Percentiles rank a stretch among this genome's conserved stretches.
Conservation (phyloP, 257 asterid species). For the Nicotiana benthamiana region DNA sequence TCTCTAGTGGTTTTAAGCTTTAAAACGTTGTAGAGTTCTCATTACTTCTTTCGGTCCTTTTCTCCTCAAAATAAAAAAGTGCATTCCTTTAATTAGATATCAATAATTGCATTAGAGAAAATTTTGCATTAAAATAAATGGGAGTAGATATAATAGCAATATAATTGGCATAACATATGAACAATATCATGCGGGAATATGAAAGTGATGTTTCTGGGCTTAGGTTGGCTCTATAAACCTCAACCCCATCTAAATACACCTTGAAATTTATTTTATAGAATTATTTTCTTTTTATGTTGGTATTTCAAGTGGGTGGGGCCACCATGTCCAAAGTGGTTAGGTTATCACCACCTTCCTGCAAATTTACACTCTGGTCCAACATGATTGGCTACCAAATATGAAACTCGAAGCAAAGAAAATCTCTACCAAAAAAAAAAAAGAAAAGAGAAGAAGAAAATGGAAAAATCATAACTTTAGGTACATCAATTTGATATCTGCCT, state of each 20-base stretch:
- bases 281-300: background rate
- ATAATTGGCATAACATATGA: background rate
- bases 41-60: background rate
- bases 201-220: background rate
- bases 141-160: background rate
- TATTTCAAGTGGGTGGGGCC: background rate
- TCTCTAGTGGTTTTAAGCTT: background rate
- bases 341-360: background rate
- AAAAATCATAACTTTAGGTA: background rate
- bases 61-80: background rate
- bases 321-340: background rate
- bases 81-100: background rate
- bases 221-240: background rate
- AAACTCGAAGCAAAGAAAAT: background rate
- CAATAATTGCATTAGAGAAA: background rate
- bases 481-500: background rate
- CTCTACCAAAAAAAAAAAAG: background rate
- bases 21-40: background rate
- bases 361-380: background rate
- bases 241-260: background rate
- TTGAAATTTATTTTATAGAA: no score
- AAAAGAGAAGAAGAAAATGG: no score
- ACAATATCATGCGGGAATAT: background rate
- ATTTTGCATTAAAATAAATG: background rate
- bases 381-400: slow-evolving; percentile 2